Evolutionary conservation across 345 rosid genomes (phyloP).

Genomic region (Eucalyptus globulus): DNA sequence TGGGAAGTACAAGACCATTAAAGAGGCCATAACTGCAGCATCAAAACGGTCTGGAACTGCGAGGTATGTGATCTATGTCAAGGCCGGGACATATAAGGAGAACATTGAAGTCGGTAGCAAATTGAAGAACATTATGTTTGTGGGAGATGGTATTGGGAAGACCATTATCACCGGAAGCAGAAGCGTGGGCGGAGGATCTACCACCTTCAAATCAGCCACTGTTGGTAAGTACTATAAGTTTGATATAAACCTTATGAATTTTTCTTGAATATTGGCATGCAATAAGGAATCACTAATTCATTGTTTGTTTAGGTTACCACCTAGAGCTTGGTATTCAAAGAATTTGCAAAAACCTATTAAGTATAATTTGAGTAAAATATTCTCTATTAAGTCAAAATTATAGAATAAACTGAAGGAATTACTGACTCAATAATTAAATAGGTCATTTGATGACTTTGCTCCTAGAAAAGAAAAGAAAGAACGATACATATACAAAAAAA

Average conservation of each 20-base stretch:
- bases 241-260: not conserved
- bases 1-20: constrained; percentile 54
- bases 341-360: not conserved
- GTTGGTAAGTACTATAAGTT: constrained; percentile 44
- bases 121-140: constrained; percentile 59
- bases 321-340: not conserved
- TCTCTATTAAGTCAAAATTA: not conserved
- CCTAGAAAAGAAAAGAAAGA: not conserved
- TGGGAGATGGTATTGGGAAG: constrained; percentile 69
- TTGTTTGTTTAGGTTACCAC: not conserved
- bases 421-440: not conserved
- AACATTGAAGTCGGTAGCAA: constrained; percentile 37
- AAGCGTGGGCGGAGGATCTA: constrained; percentile 83
- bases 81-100: constrained; percentile 66
- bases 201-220: constrained; percentile 87
- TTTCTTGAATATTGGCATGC: not conserved
- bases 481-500: not conserved
- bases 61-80: constrained; percentile 63
- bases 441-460: not conserved
- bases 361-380: not conserved
- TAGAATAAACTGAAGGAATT: not conserved
- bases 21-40: constrained; percentile 50
- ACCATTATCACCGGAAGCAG: constrained; percentile 83
- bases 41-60: constrained; percentile 37
- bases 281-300: not conserved